Evolutionary conservation across 331 rosid species (phyloP).

Genomic region (Quercus phellos): DNA sequence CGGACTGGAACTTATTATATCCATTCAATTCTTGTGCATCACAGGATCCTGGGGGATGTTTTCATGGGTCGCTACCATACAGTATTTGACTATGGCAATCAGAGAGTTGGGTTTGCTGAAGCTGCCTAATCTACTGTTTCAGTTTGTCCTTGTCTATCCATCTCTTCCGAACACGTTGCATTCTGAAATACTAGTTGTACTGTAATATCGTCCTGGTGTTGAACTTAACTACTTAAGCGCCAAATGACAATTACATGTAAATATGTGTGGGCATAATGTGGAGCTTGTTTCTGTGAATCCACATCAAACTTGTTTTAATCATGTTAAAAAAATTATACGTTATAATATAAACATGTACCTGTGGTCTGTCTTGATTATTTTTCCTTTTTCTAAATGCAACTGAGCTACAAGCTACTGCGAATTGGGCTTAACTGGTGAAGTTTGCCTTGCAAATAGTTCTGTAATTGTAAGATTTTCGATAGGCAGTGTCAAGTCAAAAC

Average conservation of each 20-base stretch:
- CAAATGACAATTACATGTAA: background rate
- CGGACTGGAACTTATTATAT: background rate
- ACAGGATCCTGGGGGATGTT: slow-evolving; percentile 71
- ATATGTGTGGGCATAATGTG: background rate
- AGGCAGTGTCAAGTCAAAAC: too few species aligned
- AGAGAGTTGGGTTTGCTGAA: slow-evolving; percentile 66
- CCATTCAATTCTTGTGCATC: background rate
- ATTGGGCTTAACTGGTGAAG: too few species aligned
- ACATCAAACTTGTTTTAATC: background rate
- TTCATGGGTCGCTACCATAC: slow-evolving; percentile 71
- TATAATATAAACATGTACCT: background rate
- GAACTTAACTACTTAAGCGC: background rate
- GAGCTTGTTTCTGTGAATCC: background rate
- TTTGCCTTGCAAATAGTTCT: too few species aligned
- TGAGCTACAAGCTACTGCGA: too few species aligned
- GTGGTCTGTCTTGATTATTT: background rate
- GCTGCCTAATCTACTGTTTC: slow-evolving; percentile 34
- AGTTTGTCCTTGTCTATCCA: background rate
- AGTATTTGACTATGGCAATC: slow-evolving; percentile 58
- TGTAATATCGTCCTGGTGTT: background rate
- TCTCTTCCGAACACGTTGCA: background rate
- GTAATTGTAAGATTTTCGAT: too few species aligned
- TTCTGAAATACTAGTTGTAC: background rate
- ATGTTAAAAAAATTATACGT: background rate
- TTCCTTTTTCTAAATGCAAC: background rate